phyloP scores from a whole-genome alignment of 805 yeast species.

The Starmera caribaea region DNA sequence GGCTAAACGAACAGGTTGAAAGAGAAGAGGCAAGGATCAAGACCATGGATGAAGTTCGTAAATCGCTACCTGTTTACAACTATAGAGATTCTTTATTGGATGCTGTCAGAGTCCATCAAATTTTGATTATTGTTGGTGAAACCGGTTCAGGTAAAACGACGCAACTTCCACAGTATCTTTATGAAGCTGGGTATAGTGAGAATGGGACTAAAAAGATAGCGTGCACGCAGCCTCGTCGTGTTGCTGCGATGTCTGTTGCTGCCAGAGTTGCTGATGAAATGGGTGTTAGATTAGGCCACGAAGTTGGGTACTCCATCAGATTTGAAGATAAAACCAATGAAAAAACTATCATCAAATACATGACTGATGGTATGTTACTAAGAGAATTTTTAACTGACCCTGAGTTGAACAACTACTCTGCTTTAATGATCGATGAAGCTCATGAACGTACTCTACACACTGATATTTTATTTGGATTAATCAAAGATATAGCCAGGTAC shows the following conservation, averaged over 20 bases:
- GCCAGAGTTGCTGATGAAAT: conserved; percentile 86
- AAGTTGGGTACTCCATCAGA: conserved; percentile 83
- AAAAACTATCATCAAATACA: conserved; percentile 69
- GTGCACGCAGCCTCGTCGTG: conserved; percentile 92
- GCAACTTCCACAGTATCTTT: conserved; percentile 79
- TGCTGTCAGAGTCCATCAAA: conserved; percentile 54
- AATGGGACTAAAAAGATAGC: conserved; percentile 50
- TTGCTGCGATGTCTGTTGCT: conserved; percentile 90
- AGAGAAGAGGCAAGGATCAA: conserved; percentile 24
- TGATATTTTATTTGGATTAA: conserved; percentile 68
- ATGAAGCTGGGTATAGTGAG: conserved; percentile 70
- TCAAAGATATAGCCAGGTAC: conserved; percentile 56
- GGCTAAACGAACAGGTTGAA: conserved; percentile 24
- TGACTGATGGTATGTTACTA: conserved; percentile 93
- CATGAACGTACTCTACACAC: conserved; percentile 95
- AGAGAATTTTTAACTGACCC: conserved; percentile 80
- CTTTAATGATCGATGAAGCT: conserved; percentile 92
- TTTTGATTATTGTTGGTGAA: conserved; percentile 71
- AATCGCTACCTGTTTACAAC: conserved; percentile 66
- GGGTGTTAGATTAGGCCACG: conserved; percentile 67
- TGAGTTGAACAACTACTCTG: conserved; percentile 56
- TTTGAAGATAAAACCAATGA: conserved; percentile 72
- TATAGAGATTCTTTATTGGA: conserved; percentile 50
- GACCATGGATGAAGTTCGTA: conserved; percentile 32
- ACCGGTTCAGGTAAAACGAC: conserved; percentile 96